These are phyloP conservation scores for Arthrobotrys conoides DNA, from an alignment of 2,329 filamentous ascomycete genomes.

Conservation along the genomic window DNA sequence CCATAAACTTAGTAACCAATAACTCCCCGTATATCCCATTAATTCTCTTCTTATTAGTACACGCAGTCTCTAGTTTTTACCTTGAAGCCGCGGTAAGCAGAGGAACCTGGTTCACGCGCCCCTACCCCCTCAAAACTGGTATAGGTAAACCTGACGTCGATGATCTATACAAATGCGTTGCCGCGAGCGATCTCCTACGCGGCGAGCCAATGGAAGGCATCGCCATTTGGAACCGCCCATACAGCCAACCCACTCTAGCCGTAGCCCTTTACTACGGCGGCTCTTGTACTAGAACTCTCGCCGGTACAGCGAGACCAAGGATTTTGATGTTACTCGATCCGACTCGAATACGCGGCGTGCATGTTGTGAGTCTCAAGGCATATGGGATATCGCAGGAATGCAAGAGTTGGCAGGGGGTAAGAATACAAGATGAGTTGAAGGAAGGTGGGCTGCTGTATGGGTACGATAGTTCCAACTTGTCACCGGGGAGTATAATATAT, in stretches of 20 bases:
- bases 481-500: conserved; percentile 27
- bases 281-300: background rate
- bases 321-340: conserved; percentile 33
- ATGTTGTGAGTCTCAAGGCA: conserved; percentile 5
- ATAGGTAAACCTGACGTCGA: conserved; percentile 9
- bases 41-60: background rate
- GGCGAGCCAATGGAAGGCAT: conserved; percentile 8
- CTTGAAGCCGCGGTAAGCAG: background rate
- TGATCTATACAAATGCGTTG: background rate
- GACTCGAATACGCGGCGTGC: conserved; percentile 21
- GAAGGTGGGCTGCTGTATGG: conserved; percentile 18
- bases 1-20: background rate
- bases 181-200: background rate
- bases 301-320: background rate
- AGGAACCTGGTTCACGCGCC: background rate
- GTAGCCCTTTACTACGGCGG: conserved; percentile 31
- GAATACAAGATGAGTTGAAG: conserved; percentile 23
- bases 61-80: background rate
- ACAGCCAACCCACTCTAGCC: conserved; percentile 12
- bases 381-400: background rate
- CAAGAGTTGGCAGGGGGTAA: conserved; percentile 42
- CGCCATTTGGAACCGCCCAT: conserved; percentile 38
- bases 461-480: background rate
- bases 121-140: background rate
- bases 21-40: background rate